phyloP scores from a whole-genome alignment of 257 asterid genomes.

The Hygrophila difformis region DNA sequence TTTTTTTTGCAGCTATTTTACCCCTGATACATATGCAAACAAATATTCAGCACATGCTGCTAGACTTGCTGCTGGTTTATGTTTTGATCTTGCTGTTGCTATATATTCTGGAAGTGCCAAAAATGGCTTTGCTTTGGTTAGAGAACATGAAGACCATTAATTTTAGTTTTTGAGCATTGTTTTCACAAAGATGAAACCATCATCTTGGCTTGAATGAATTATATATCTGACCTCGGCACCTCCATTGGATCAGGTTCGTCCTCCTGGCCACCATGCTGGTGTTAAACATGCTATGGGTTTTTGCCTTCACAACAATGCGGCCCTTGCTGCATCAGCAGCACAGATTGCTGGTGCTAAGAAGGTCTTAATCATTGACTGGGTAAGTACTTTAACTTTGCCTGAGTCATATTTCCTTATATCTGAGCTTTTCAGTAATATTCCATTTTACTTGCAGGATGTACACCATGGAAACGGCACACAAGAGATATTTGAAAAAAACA shows the following conservation, averaged over 20 bases:
- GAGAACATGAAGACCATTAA: neutral
- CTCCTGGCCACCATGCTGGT: slow-evolving; percentile 99
- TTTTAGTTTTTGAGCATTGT: no score
- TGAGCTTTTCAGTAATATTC: slow-evolving; percentile 17
- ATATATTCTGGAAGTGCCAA: slow-evolving; percentile 66
- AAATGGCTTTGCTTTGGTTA: slow-evolving; percentile 99
- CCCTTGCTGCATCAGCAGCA: slow-evolving; percentile 93
- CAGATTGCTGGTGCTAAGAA: slow-evolving; percentile 90
- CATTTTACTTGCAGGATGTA: slow-evolving; percentile 60
- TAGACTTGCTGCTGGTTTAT: slow-evolving; percentile 96
- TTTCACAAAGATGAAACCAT: no score
- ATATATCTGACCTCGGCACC: no score
- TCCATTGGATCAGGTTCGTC: slow-evolving; percentile 59
- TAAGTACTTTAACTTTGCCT: slow-evolving; percentile 22
- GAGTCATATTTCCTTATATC: slow-evolving; percentile 6
- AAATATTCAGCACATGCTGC: slow-evolving; percentile 88
- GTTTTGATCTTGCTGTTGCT: slow-evolving; percentile 90
- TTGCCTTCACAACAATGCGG: slow-evolving; percentile 98
- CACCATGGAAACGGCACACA: slow-evolving; percentile 99
- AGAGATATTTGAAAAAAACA: slow-evolving; percentile 82
- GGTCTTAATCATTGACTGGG: slow-evolving; percentile 94
- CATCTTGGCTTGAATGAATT: no score
- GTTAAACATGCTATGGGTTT: slow-evolving; percentile 96
- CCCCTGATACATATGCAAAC: slow-evolving; percentile 96
- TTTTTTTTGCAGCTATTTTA: slow-evolving; percentile 71